phyloP scores from a whole-genome alignment of 352 stramenopile species.

The Saprolegnia diclina region DNA sequence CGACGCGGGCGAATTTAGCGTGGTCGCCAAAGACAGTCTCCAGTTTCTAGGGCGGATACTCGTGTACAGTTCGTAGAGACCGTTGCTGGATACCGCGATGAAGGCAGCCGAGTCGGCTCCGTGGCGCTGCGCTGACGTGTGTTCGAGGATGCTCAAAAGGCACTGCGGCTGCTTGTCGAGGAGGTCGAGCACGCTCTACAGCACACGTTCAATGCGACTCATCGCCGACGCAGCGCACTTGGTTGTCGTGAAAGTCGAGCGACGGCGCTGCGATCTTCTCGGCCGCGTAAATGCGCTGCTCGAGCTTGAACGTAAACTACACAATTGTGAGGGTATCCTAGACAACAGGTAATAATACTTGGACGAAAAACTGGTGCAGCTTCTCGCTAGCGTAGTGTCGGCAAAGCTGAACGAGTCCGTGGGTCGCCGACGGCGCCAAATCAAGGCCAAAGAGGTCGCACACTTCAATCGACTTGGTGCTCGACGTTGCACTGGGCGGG shows the following conservation, averaged over 20 bases:
- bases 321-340: background rate
- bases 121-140: background rate
- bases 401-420: background rate
- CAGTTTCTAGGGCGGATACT: slow-evolving; percentile 1
- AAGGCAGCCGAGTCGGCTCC: background rate
- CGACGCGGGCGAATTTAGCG: background rate
- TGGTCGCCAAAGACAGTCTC: background rate
- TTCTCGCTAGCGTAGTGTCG: slow-evolving; percentile 11
- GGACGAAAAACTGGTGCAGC: slow-evolving; percentile 13
- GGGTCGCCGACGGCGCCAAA: background rate
- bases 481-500: background rate
- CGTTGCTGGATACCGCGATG: background rate
- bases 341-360: background rate
- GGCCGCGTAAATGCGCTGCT: slow-evolving; percentile 16
- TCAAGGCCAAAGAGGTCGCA: slow-evolving; percentile 6
- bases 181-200: slow-evolving; percentile 9
- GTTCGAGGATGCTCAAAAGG: slow-evolving; percentile 11
- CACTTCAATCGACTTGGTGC: background rate
- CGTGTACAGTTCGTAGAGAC: too few species aligned
- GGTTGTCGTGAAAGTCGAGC: slow-evolving; percentile 17
- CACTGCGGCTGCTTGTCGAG: slow-evolving; percentile 5
- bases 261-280: background rate
- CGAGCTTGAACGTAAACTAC: slow-evolving; percentile 22
- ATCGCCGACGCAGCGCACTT: background rate
- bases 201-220: background rate